These are phyloP conservation scores for Warburgia ugandensis DNA, from an alignment of 164 flowering plant genomes.

Conservation along the genomic window DNA sequence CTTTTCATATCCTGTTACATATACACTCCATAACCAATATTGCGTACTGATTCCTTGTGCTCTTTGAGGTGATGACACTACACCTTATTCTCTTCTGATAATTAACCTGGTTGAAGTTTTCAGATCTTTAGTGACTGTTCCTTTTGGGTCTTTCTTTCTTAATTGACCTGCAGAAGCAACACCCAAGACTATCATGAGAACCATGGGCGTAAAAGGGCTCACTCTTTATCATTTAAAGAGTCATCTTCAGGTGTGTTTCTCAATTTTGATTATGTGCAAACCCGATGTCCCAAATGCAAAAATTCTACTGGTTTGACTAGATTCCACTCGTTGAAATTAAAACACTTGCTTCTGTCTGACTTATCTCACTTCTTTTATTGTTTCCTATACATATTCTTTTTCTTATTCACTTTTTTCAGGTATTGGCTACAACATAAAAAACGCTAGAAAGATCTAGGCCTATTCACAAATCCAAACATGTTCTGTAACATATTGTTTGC, in stretches of 20 bases:
- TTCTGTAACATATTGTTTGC: not conserved
- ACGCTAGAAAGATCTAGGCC: not conserved
- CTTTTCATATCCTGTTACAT: too few relatives aligned
- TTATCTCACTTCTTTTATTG: too few relatives aligned
- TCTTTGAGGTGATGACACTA: too few relatives aligned
- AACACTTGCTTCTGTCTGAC: too few relatives aligned
- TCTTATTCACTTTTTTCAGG: too few relatives aligned
- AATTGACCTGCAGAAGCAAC: slow-evolving; percentile 68
- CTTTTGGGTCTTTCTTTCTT: slow-evolving; percentile 1
- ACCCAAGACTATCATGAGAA: slow-evolving; percentile 80
- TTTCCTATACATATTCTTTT: too few relatives aligned
- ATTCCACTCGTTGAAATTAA: too few relatives aligned
- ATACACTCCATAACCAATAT: too few relatives aligned
- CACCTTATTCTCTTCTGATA: too few relatives aligned
- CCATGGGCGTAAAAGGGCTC: slow-evolving; percentile 90
- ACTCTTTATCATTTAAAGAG: slow-evolving; percentile 88
- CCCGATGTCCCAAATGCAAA: not conserved
- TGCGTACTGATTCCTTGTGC: too few relatives aligned
- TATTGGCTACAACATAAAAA: not conserved
- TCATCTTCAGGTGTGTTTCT: slow-evolving; percentile 69
- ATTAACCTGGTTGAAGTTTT: too few relatives aligned
- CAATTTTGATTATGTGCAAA: not conserved
- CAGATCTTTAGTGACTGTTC: too few relatives aligned
- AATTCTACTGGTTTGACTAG: not conserved
- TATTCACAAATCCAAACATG: not conserved